phyloP scores from a whole-genome alignment of 2,329 filamentous ascomycete species.

The Neopestalotiopsis sp. region DNA sequence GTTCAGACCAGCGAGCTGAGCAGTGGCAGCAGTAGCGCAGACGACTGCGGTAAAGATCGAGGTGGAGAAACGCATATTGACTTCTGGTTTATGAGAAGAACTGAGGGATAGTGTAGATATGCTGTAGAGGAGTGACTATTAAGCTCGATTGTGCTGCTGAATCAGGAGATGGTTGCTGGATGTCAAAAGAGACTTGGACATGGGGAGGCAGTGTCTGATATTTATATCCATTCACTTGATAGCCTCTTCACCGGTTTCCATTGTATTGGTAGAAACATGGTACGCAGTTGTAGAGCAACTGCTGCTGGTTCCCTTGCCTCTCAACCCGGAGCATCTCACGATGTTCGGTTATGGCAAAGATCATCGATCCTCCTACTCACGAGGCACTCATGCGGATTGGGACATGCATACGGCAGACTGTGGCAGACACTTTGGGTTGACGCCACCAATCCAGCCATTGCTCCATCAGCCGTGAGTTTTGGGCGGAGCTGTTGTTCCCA shows the following conservation, averaged over 20 bases:
- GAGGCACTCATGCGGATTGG: neutral
- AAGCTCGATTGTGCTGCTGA: neutral
- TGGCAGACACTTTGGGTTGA: neutral
- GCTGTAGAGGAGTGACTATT: neutral
- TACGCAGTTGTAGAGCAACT: neutral
- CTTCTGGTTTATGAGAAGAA: neutral
- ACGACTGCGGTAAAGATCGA: neutral
- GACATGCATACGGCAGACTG: neutral
- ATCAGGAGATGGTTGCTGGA: neutral
- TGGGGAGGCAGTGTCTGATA: neutral
- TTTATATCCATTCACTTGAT: neutral
- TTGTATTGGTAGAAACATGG: neutral
- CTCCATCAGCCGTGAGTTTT: neutral
- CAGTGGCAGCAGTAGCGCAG: neutral
- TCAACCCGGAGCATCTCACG: neutral
- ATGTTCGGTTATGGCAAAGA: neutral
- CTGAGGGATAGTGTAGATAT: neutral
- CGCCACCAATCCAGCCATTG: neutral
- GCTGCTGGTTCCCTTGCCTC: neutral
- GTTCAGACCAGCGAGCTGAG: neutral
- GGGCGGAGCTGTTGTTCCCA: neutral
- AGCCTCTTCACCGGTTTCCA: neutral
- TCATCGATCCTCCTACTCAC: neutral
- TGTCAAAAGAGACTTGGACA: neutral
- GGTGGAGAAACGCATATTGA: neutral